Percentiles rank a stretch among this genome's conserved stretches.
These are phyloP conservation scores for Carex cristatella DNA, from an alignment of 176 grass and related monocot genomes.

Conservation along the genomic window DNA sequence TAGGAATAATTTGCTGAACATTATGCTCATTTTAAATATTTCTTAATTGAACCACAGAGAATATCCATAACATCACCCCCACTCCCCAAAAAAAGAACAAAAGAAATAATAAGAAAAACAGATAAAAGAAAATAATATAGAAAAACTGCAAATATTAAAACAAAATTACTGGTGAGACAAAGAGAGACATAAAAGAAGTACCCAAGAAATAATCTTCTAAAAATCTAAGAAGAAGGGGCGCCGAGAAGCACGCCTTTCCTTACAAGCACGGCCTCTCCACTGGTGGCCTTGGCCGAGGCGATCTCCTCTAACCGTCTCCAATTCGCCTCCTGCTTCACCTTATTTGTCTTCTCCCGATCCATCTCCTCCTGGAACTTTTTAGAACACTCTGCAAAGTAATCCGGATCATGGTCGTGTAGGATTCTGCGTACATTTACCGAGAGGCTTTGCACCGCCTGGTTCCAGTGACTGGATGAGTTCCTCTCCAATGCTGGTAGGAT, in stretches of 20 bases:
- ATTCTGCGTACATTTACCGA: slow-evolving; percentile 69
- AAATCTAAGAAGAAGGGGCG: slow-evolving; percentile 7
- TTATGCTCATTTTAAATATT: not conserved
- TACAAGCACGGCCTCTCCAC: slow-evolving; percentile 56
- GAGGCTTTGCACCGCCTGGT: slow-evolving; percentile 76
- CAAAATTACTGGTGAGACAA: not conserved
- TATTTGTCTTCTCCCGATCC: slow-evolving; percentile 45
- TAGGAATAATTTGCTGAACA: not conserved
- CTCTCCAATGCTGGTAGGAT: slow-evolving; percentile 71
- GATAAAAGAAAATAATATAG: not conserved
- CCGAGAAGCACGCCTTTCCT: slow-evolving; percentile 15
- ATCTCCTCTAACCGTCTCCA: slow-evolving; percentile 75
- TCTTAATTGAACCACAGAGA: not conserved
- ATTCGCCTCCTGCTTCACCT: slow-evolving; percentile 45
- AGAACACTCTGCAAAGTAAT: slow-evolving; percentile 41
- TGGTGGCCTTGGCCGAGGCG: slow-evolving; percentile 52
- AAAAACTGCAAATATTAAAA: not conserved
- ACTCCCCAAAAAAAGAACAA: not conserved
- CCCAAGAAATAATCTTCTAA: slow-evolving; percentile 24
- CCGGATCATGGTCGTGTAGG: slow-evolving; percentile 59
- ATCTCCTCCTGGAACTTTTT: slow-evolving; percentile 54
- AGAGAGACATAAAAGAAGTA: not conserved
- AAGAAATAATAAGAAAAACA: not conserved
- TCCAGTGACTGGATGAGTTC: slow-evolving; percentile 60
- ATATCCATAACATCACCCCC: not conserved